A percentile compares a stretch with the other conserved stretches of the same genome.
Evolutionary conservation across 306 rosid species (phyloP).

Genomic region (Senna tora): DNA sequence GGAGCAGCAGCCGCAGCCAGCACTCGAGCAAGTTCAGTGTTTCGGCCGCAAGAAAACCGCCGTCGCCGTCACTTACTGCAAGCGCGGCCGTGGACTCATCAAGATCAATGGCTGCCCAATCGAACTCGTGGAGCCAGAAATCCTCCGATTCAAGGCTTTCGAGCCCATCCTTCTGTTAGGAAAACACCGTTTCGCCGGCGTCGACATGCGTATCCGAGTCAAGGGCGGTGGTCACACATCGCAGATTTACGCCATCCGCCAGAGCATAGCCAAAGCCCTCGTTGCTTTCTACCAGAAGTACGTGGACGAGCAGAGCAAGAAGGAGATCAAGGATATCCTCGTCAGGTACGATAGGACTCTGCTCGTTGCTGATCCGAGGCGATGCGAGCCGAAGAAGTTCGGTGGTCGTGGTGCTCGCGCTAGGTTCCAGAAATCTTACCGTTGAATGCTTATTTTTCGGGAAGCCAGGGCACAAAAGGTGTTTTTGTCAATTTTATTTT

Average conservation of each 20-base stretch:
- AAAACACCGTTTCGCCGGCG: constrained; percentile 65
- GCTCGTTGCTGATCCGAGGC: constrained; percentile 84
- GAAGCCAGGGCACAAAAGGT: neutral
- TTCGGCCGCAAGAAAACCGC: constrained; percentile 90
- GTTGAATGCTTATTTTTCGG: constrained; percentile 40
- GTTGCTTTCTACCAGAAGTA: constrained; percentile 84
- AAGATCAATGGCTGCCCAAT: constrained; percentile 89
- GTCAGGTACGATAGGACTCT: constrained; percentile 72
- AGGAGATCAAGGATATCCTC: constrained; percentile 84
- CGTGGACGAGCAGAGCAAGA: constrained; percentile 94
- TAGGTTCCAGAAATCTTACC: constrained; percentile 91
- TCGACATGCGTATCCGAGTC: constrained; percentile 82
- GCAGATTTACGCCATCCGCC: constrained; percentile 83
- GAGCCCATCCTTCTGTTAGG: constrained; percentile 83
- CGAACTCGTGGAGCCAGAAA: constrained; percentile 78
- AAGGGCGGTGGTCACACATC: constrained; percentile 88
- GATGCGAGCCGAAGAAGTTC: constrained; percentile 93
- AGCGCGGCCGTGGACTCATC: constrained; percentile 78
- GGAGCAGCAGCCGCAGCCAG: constrained; percentile 37
- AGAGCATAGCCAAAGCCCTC: constrained; percentile 82
- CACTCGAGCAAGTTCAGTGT: constrained; percentile 67
- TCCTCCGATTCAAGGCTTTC: constrained; percentile 79
- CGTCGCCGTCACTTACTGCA: constrained; percentile 84
- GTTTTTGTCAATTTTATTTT: constrained; percentile 5
- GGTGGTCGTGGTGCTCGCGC: constrained; percentile 95